A percentile compares a stretch with the other conserved stretches of the same genome.
Evolutionary conservation across 371 early-diverging fungal genomes (phyloP).

Genomic region (Mortierella sp.): DNA sequence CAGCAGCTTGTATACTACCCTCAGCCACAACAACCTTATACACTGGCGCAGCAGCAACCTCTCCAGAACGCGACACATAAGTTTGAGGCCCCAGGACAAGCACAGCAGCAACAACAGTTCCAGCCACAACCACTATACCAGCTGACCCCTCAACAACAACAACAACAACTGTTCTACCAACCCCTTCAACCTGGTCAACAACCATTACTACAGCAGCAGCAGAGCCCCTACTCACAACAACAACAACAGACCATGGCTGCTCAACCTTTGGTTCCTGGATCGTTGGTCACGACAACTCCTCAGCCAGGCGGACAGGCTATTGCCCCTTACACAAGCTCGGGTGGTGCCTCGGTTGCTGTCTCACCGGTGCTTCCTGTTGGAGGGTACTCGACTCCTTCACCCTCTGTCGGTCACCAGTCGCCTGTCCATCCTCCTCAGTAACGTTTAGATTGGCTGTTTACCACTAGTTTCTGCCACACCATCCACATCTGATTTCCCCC

Average conservation of each 20-base stretch:
- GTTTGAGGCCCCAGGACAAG: neutral
- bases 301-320: slow-evolving; percentile 42
- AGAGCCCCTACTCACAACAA: neutral
- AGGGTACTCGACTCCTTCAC: slow-evolving; percentile 18
- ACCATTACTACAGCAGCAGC: slow-evolving; percentile 16
- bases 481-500: neutral
- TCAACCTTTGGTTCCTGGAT: slow-evolving; percentile 22
- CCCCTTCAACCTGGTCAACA: slow-evolving; percentile 6
- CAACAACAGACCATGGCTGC: neutral
- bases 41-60: neutral
- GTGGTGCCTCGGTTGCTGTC: slow-evolving; percentile 35
- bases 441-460: neutral
- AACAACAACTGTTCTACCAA: slow-evolving; percentile 23
- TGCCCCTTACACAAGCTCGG: slow-evolving; percentile 28
- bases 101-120: slow-evolving; percentile 8
- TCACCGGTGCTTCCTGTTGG: slow-evolving; percentile 35
- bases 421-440: neutral
- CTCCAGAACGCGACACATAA: neutral
- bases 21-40: slow-evolving; percentile 14
- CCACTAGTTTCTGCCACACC: neutral
- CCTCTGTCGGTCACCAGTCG: slow-evolving; percentile 5
- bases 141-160: slow-evolving; percentile 7
- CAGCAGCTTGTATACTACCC: neutral
- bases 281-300: slow-evolving; percentile 35
- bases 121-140: neutral